Base-by-base conservation (phyloP, 2,329 filamentous ascomycete genomes). In the Claviceps quebecensis region DNA sequence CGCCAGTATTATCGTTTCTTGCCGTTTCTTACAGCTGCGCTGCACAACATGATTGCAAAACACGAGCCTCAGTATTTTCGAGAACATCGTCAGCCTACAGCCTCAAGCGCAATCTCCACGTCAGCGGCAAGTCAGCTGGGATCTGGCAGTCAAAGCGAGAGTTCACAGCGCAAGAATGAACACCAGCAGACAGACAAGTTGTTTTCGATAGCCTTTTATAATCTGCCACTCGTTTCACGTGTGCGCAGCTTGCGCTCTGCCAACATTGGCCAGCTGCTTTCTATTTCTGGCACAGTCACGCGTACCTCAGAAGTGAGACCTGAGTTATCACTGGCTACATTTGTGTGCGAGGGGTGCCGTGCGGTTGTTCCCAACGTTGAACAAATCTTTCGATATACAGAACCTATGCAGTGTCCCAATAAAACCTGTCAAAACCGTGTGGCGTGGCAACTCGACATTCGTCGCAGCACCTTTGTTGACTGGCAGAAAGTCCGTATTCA, bases 401-500 rank as follows among this genome's bases (percentile, higher is more conserved):
- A 98, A 65, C 93, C 93, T 0, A 91, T 89, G 3, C 88, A 96
- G 70, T 98, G 93, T 60, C 91, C 93, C 9, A 97, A 97, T 63
- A 66, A 73, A 26, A 86, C 78, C 6, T 98, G 93, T 65, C 83
- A 83, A 60, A 98, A 98, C 70, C 83, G 93, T 26, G 73, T 84
- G 53, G 88, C 86, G n/a, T 98, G 93, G 93, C 83, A 89, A 57
- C 72, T 98, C n/a, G 91, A 98, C 60, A 96, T 98, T 61, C 79
- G 88, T 44, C 91, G 95, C 67, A 96, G 90, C 67, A 97, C 90
- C 0, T 98, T 98, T 65, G 86, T 98, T 55, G 93, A 98, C 70
- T 98, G 93, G 93, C 93, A 98, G 65, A 97, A 97, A 67, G 89
- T 97, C 23, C 86, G 94, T 56, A 88, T 97, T 55, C 93, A 98